These are phyloP conservation scores for Acephala macrosclerotiorum DNA, from an alignment of 2,329 filamentous ascomycete species.

Conservation along the genomic window DNA sequence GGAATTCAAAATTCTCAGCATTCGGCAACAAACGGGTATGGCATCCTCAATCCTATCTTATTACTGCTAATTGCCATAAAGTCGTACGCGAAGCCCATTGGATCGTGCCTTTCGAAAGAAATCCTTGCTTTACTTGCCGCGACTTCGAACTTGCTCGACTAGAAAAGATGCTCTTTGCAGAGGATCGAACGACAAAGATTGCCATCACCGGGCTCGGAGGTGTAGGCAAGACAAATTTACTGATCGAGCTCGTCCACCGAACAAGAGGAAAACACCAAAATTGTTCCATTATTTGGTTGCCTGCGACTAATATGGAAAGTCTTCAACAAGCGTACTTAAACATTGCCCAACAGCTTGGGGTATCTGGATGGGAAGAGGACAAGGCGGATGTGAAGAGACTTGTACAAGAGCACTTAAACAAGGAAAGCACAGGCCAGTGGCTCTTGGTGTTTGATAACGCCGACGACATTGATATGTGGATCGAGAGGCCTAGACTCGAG, in stretches of 20 bases:
- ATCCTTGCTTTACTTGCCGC: conserved; percentile 35
- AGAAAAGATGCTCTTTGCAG: conserved; percentile 38
- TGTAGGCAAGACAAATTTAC: conserved; percentile 51
- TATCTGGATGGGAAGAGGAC: conserved; percentile 24
- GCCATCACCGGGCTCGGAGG: conserved; percentile 50
- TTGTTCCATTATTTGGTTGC: conserved; percentile 54
- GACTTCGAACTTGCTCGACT: conserved; percentile 37
- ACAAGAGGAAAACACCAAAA: conserved; percentile 44
- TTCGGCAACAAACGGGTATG: conserved; percentile 15
- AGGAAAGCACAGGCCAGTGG: conserved; percentile 45
- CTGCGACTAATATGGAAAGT: conserved; percentile 47
- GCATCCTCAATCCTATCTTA: background rate
- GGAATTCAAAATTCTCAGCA: conserved; percentile 14
- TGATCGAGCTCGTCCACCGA: conserved; percentile 50
- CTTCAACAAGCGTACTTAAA: conserved; percentile 42
- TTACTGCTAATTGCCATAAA: conserved; percentile 21
- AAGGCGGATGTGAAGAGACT: conserved; percentile 26
- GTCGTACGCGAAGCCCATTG: conserved; percentile 43
- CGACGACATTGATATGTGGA: conserved; percentile 46
- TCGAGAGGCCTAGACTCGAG: conserved; percentile 18
- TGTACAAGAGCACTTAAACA: conserved; percentile 26
- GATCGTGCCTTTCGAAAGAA: conserved; percentile 30
- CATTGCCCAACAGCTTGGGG: conserved; percentile 41
- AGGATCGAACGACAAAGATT: conserved; percentile 13
- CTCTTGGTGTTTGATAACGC: conserved; percentile 51